Evolutionary conservation across 202 grass and related monocot genomes (phyloP), one percentile per base, ranked within the genome.

Genomic region (Zoysia matrella): DNA sequence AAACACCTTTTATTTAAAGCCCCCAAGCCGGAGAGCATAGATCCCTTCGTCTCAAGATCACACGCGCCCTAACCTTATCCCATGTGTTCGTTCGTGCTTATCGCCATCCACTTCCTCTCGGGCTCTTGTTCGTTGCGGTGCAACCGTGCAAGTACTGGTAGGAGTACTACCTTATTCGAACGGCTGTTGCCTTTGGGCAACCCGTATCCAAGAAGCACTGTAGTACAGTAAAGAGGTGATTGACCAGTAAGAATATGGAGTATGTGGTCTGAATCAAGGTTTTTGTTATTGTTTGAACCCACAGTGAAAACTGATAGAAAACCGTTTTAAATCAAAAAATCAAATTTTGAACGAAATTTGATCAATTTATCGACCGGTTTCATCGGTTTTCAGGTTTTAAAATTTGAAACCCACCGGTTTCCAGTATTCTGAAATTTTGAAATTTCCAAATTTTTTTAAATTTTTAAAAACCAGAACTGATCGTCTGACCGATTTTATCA

Each of bases 1-100:
- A 46, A 80, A 73, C 56, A 80, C 62, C 76, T 72, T 71, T 72
- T 86, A 86, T 81, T 80, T 70, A 89, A 87, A 81, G 62, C 60
- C 30, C 75, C 30, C 30, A 36, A 36, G 30, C 30, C 30, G 1
- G 55, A 51, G 65, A 47, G 76, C 70, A 92, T 84, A 73, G 73
- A 83, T 69, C 80, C 84, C 61, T 18, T 36, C 30, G 30, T 71
- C 15, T 46, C 22, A 53, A 75, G 76, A 84, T 80, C 65, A 22
- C 67, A 60, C 52, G 48, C 54, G 54, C 45, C 47, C 43, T 70
- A 77, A 73, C 80, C 77, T 84, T 86, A 74, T 80, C 84, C 73
- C 73, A 60, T 61, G 14, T n/a, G 44, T 45, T 11, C 2, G 46
- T 8, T n/a, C 30, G 67, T 74, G 44, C 43, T 12, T 54, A 44